Conservation (phyloP, 805 yeast genomes). For the Candida stauntonica region DNA sequence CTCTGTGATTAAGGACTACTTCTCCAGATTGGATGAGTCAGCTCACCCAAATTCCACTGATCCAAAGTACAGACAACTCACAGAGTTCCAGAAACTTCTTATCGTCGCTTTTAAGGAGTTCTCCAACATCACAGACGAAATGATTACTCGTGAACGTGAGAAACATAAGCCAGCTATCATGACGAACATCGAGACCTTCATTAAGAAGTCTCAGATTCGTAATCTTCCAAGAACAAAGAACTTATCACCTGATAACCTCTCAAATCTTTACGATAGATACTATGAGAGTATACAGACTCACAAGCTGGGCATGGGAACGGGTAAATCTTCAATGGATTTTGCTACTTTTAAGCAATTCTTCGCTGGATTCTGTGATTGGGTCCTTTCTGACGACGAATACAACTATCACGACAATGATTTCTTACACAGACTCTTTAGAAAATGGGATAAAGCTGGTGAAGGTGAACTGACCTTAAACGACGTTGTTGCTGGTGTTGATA, state of each 20-base stretch:
- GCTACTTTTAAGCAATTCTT: constrained; percentile 69
- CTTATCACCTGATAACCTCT: constrained; percentile 51
- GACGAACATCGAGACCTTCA: constrained; percentile 83
- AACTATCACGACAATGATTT: constrained; percentile 42
- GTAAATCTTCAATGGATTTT: constrained; percentile 66
- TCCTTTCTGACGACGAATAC: constrained; percentile 35
- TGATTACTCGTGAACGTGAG: constrained; percentile 63
- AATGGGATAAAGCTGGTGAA: constrained; percentile 61
- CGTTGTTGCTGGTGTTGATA: constrained; percentile 69
- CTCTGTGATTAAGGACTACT: constrained; percentile 77
- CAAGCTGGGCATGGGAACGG: constrained; percentile 48
- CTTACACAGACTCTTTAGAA: constrained; percentile 56
- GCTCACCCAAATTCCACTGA: constrained; percentile 72
- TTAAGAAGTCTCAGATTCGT: constrained; percentile 86
- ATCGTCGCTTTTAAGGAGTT: constrained; percentile 94
- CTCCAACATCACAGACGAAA: constrained; percentile 68
- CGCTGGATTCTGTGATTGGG: constrained; percentile 81
- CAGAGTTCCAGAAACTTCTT: constrained; percentile 84
- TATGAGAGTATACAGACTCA: constrained; percentile 71
- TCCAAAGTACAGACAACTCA: constrained; percentile 58
- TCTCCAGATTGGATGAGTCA: constrained; percentile 67
- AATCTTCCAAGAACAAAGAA: constrained; percentile 73
- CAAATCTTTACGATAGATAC: constrained; percentile 79
- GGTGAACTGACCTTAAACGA: constrained; percentile 64
- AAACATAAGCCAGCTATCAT: constrained; percentile 73